phyloP scores from a whole-genome alignment of 495 filamentous ascomycete genomes.

The Aspergillus steynii region DNA sequence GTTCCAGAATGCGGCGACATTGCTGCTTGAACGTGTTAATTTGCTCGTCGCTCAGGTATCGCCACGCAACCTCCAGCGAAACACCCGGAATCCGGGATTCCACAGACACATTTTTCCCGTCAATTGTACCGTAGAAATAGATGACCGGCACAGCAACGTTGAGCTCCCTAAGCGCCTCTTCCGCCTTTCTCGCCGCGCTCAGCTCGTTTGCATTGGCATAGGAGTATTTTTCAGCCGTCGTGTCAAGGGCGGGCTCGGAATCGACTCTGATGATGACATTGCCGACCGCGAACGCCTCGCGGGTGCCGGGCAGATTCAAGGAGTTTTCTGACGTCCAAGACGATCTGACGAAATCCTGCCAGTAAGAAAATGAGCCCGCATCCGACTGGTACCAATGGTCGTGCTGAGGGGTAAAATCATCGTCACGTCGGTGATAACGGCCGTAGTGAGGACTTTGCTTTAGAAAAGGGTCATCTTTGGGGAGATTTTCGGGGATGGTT shows the following conservation, averaged over 20 bases:
- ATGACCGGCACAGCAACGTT: slow-evolving; percentile 40
- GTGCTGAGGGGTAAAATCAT: slow-evolving; percentile 42
- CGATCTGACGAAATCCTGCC: slow-evolving; percentile 35
- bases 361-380: slow-evolving; percentile 31
- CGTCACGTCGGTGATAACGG: slow-evolving; percentile 39
- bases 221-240: slow-evolving; percentile 40
- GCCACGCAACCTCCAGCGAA: slow-evolving; percentile 46
- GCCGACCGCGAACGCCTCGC: slow-evolving; percentile 41
- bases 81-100: slow-evolving; percentile 47
- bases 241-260: slow-evolving; percentile 23
- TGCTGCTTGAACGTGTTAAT: slow-evolving; percentile 38
- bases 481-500: slow-evolving; percentile 33
- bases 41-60: slow-evolving; percentile 36
- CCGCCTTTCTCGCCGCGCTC: slow-evolving; percentile 39
- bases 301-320: slow-evolving; percentile 31
- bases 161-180: slow-evolving; percentile 34
- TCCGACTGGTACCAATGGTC: slow-evolving; percentile 38
- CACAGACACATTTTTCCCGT: slow-evolving; percentile 43
- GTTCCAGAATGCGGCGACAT: slow-evolving; percentile 35
- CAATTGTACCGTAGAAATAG: slow-evolving; percentile 41
- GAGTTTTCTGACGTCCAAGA: slow-evolving; percentile 38
- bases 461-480: slow-evolving; percentile 40
- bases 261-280: slow-evolving; percentile 45
- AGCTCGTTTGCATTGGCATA: slow-evolving; percentile 60
- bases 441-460: slow-evolving; percentile 40